Evolutionary conservation across 371 early-diverging fungal genomes (phyloP), one percentile per base, ranked within the genome.

Genomic region (Mortierella sp.): DNA sequence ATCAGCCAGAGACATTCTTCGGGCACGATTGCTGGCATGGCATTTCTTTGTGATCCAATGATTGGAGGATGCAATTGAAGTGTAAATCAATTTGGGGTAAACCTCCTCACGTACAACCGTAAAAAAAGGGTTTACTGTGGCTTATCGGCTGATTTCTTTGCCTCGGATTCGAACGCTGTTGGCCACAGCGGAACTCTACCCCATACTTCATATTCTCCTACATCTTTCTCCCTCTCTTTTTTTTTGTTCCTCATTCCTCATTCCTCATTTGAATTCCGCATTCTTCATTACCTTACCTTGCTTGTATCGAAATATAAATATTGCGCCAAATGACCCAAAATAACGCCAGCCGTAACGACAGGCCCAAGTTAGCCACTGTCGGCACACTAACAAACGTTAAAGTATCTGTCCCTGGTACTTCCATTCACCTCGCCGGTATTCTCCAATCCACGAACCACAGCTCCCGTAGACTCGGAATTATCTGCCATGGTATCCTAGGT

Each of bases 1-100:
- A 81, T 73, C 68, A 76, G 65, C 83, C 76, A 76, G 47, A 81
- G 77, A 62, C 76, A 75, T 70, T 81, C 83, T 65, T 81, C 83
- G 51, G 83, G 83, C 47, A 81, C 35, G 65, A 59, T 64, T 26
- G 11, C 30, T 24, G 71, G 74, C 79, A 78, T 78, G 74, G 79
- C 79, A 78, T 78, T 62, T 61, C n/a, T 60, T 55, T 60, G n/a
- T 18, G 22, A 24, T 30, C 22, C 18, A 37, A 16, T 9, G 43
- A 24, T 20, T 9, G 16, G 24, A 35, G 18, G 26, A 24, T 20
- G 8, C 5, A 62, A 40, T 37, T 22, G 30, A 26, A 51, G 18
- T 40, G 40, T 18, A n/a, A 18, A 51, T 51, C n/a, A 18, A 51
- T n/a, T n/a, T n/a, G 18, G 51, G 49, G n/a, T n/a, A 51, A 51